These are phyloP conservation scores for Mucor velutinosus DNA, from an alignment of 371 early-diverging fungal genomes.

Conservation along the genomic window DNA sequence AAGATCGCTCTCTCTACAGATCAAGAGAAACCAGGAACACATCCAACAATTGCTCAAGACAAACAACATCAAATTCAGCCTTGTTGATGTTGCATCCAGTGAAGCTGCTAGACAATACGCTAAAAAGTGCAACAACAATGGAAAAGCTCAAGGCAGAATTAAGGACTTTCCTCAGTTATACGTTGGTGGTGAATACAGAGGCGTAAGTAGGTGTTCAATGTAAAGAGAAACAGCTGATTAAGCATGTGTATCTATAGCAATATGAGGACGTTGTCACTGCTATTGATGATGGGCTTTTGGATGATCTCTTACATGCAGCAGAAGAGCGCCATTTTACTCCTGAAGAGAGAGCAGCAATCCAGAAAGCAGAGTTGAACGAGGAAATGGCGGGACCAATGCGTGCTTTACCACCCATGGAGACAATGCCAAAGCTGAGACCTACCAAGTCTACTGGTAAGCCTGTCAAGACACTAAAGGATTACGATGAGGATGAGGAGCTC, in stretches of 20 bases:
- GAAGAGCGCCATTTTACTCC: constrained; percentile 31
- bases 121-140: constrained; percentile 41
- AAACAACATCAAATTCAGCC: constrained; percentile 34
- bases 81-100: constrained; percentile 49
- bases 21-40: constrained; percentile 51
- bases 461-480: constrained; percentile 34
- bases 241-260: constrained; percentile 18
- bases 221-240: not conserved
- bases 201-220: constrained; percentile 23
- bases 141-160: constrained; percentile 29
- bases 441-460: constrained; percentile 24
- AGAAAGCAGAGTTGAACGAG: constrained; percentile 34
- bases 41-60: constrained; percentile 37
- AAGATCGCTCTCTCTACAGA: constrained; percentile 15
- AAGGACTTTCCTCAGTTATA: constrained; percentile 44
- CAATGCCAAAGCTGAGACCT: constrained; percentile 23
- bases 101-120: constrained; percentile 49
- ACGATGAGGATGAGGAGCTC: constrained; percentile 48
- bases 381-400: constrained; percentile 22
- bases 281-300: constrained; percentile 25
- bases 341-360: constrained; percentile 37
- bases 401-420: constrained; percentile 29
- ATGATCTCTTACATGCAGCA: constrained; percentile 32
- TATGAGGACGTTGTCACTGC: constrained; percentile 28
- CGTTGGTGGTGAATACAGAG: constrained; percentile 49